Evolutionary conservation across 1,139 yeast genomes (phyloP).

Genomic region (Hyphopichia burtonii): DNA sequence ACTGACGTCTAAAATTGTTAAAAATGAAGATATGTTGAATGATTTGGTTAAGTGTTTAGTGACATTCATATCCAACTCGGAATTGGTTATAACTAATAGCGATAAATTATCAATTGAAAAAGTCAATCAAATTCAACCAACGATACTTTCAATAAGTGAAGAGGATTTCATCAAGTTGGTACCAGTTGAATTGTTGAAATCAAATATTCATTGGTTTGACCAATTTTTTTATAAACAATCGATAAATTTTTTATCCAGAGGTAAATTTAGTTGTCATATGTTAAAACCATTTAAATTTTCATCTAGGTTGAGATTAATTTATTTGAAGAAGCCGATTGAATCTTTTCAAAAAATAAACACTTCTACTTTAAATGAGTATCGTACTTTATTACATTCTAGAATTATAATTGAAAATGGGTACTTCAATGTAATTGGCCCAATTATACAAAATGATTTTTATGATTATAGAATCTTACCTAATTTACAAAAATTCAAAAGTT

Average conservation of each 20-base stretch:
- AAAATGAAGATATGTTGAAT: slow-evolving; percentile 23
- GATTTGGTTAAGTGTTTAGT: slow-evolving; percentile 30
- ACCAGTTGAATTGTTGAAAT: slow-evolving; percentile 7
- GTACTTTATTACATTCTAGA: slow-evolving; percentile 50
- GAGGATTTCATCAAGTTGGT: slow-evolving; percentile 9
- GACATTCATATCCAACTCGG: slow-evolving; percentile 25
- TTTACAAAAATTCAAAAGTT: slow-evolving; percentile 15
- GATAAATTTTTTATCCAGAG: slow-evolving; percentile 24
- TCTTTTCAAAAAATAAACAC: slow-evolving; percentile 16
- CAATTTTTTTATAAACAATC: slow-evolving; percentile 16
- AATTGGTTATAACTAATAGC: slow-evolving; percentile 13
- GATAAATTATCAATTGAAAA: slow-evolving; percentile 4
- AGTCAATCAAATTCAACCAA: slow-evolving; percentile 17
- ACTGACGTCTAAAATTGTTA: slow-evolving; percentile 5
- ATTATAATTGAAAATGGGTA: slow-evolving; percentile 53
- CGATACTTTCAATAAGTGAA: slow-evolving; percentile 22
- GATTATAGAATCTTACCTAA: slow-evolving; percentile 53
- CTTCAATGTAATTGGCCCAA: slow-evolving; percentile 53
- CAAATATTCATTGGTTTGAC: slow-evolving; percentile 11
- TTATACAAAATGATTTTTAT: slow-evolving; percentile 56
- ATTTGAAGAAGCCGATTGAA: slow-evolving; percentile 26
- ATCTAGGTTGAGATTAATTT: slow-evolving; percentile 38
- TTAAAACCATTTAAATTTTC: background rate
- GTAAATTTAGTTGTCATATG: slow-evolving; percentile 18
- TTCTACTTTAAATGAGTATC: slow-evolving; percentile 37